Evolutionary conservation across 345 rosid species (phyloP), one percentile per base, ranked within the genome.

Genomic region (Linum lewisii): DNA sequence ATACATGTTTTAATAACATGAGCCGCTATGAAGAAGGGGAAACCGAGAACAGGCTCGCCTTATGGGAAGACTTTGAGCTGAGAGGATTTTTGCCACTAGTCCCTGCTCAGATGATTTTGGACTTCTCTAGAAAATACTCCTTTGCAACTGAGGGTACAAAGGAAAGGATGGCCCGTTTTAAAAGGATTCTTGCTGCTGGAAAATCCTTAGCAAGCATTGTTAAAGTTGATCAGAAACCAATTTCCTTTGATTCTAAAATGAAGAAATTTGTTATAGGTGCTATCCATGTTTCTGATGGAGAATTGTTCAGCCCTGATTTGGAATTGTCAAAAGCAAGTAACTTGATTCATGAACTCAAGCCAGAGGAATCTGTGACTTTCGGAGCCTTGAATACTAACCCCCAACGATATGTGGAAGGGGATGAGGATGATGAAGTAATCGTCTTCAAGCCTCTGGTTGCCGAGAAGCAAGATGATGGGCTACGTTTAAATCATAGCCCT

Each of bases 31-130:
- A 87, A 57, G 97, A 87, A 78, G 90, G 85, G 66, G 97, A 85
- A 79, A 85, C 90, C 60, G 92, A 78, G 76, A 87, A 93, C 69
- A 73, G 85, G 16, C 80, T 82, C 74, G 99, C 99, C 26, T 73
- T 93, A 67, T 89, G 84, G 84, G 99, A 93, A 77, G 99, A 93
- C 78, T 73, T 76, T 69, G 99, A 93, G 72, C 74, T 93, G 69
- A 81, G 94, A 76, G 97, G 99, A 58, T 93, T 89, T 78, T 61
- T 77, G 64, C 97, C 97, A 10, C 78, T 93, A 71, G 78, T 78
- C 66, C 94, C 96, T 59, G 95, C 96, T 38, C 97, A 93, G 23
- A 69, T 81, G 53, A 87, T 93, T 67, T 81, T 93, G 61, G 88
- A 93, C 60, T 89, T 93, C 68, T 83, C 97, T 26, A 82, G 90